Base-by-base conservation (phyloP, 352 stramenopile species). In the Globisporangium nunn region DNA sequence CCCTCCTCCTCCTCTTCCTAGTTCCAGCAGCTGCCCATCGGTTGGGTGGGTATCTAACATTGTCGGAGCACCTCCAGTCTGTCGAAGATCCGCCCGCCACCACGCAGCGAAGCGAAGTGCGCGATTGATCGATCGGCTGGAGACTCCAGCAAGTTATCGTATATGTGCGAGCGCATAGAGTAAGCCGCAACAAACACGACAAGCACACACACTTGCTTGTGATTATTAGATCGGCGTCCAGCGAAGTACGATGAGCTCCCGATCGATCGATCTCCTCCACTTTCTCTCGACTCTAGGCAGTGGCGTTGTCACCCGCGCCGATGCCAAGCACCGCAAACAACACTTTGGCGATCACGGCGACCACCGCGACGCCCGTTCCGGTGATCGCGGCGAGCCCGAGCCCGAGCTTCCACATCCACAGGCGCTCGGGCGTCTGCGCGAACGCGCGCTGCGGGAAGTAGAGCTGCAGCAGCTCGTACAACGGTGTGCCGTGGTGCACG, bases 371-470 rank as follows among this genome's bases (percentile, higher is more conserved):
- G 3, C 30, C 37, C 2, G 50, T 17, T 12, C 41, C 45, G 12
- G 18, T 33, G 47, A 65, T 61, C 54, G 35, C 43, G 37, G 62
- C 50, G 23, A 66, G 41, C 14, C 31, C 73, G 8, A 80, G 52
- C 14, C 58, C 53, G 47, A 91, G 66, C 56, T 91, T 91, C 70
- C 74, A 84, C 67, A 78, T 78, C 81, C 81, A 91, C 14, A 88
- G 62, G 15, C 64, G 68, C 63, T 70, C 71, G 52, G 71, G 67
- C 23, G 71, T 61, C 54, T 91, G 78, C 11, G 68, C 71, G 50
- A 87, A 91, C 50, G 75, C 70, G 11, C 72, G 68, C 6, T 74
- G 81, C 10, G 78, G 78, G 54, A 89, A 91, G 56, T 85, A 72
- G 2, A 80, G 67, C 63, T 91, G 76, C 51, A 91, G 55, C 28